Percentiles rank a stretch among this genome's conserved stretches.
These are phyloP conservation scores for Skeletonema potamos DNA, from an alignment of 108 stramenopile genomes.

Conservation along the genomic window DNA sequence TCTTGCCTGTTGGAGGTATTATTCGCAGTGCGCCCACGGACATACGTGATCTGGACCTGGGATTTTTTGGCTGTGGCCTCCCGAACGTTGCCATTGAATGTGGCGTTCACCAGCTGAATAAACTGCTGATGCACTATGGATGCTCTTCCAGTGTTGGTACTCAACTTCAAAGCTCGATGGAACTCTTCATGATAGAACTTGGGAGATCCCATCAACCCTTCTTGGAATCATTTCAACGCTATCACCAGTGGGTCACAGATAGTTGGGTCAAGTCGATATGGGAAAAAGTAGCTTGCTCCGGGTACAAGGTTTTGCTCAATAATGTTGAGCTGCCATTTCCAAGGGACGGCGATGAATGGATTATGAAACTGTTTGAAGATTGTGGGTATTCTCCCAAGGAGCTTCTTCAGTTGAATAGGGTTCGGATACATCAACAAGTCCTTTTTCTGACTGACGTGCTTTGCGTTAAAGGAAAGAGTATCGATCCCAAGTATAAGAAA, in stretches of 20 bases:
- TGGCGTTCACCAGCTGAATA: background rate
- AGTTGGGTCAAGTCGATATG: conserved; percentile 17
- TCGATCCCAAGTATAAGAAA: conserved; percentile 18
- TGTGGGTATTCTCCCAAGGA: background rate
- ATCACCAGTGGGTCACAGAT: background rate
- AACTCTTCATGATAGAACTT: background rate
- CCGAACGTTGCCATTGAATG: conserved; percentile 3
- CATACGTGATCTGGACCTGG: background rate
- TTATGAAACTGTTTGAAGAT: conserved; percentile 8
- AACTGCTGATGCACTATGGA: conserved; percentile 10
- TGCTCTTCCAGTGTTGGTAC: background rate
- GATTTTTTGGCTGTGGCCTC: conserved; percentile 3
- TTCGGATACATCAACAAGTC: conserved; percentile 19
- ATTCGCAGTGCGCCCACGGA: background rate
- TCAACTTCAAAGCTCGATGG: background rate
- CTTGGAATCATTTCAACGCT: background rate
- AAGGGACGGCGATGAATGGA: conserved; percentile 17
- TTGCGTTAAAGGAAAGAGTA: background rate
- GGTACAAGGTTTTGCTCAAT: background rate
- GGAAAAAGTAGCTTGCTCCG: conserved; percentile 8
- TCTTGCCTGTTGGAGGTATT: background rate
- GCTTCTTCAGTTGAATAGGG: conserved; percentile 5
- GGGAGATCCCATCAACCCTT: background rate
- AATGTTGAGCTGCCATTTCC: background rate
- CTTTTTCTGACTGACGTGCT: conserved; percentile 21